Evolutionary conservation across 2,329 filamentous ascomycete species (phyloP).

Genomic region (Fusarium subglutinans): DNA sequence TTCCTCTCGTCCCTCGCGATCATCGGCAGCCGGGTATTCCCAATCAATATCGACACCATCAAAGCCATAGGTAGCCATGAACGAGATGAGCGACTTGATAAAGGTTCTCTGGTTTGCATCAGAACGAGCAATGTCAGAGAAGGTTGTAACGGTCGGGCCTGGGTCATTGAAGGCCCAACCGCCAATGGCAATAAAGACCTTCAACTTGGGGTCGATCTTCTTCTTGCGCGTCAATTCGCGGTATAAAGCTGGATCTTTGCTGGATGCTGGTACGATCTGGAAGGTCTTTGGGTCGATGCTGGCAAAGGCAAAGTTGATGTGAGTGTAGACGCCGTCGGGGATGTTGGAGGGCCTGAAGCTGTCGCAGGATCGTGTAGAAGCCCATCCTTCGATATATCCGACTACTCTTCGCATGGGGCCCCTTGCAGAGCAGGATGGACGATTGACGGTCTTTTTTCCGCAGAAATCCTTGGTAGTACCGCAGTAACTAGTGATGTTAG

Average conservation of each 20-base stretch:
- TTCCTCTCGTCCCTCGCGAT: slow-evolving; percentile 47
- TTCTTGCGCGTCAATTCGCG: background rate
- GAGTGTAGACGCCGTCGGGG: background rate
- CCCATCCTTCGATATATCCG: background rate
- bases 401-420: background rate
- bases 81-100: slow-evolving; percentile 12
- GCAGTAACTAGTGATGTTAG: background rate
- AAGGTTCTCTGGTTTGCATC: background rate
- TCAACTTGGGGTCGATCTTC: background rate
- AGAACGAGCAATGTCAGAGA: slow-evolving; percentile 19
- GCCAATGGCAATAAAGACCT: slow-evolving; percentile 43
- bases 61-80: slow-evolving; percentile 33
- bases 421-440: background rate
- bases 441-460: background rate
- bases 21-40: slow-evolving; percentile 41
- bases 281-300: background rate
- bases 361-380: background rate
- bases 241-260: background rate
- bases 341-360: background rate
- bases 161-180: slow-evolving; percentile 54
- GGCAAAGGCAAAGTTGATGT: background rate
- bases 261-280: background rate
- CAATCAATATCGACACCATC: slow-evolving; percentile 17
- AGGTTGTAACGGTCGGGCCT: slow-evolving; percentile 40
- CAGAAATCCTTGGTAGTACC: background rate